phyloP scores from a whole-genome alignment of 2,329 filamentous ascomycete genomes.

The Scytalidium sp. region DNA sequence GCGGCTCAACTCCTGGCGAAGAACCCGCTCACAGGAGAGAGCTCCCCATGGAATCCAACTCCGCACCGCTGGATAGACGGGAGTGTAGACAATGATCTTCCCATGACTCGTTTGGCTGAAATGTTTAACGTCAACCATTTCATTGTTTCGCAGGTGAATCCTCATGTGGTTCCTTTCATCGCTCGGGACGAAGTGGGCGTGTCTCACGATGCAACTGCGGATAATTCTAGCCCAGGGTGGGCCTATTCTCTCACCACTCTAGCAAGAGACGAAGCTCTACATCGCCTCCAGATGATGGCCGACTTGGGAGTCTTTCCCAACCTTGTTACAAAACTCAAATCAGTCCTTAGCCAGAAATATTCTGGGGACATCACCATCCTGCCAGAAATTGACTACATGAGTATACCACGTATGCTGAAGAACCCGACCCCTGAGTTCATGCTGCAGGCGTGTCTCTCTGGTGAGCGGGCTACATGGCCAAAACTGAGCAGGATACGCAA shows the following conservation, averaged over 20 bases:
- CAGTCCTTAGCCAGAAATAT: conserved; percentile 85
- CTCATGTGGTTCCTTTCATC: conserved; percentile 86
- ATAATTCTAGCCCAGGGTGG: conserved; percentile 43
- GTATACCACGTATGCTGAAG: conserved; percentile 73
- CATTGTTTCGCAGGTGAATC: conserved; percentile 95
- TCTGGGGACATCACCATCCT: conserved; percentile 94
- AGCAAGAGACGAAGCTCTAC: conserved; percentile 75
- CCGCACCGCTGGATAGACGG: conserved; percentile 90
- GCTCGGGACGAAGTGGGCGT: conserved; percentile 63
- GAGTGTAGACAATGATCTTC: conserved; percentile 90
- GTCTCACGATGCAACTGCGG: conserved; percentile 32
- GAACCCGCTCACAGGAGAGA: conserved; percentile 74
- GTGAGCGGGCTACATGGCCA: conserved; percentile 89
- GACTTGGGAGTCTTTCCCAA: conserved; percentile 81
- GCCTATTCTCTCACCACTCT: conserved; percentile 66
- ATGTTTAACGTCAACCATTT: conserved; percentile 99
- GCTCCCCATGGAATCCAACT: conserved; percentile 80
- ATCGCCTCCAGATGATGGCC: conserved; percentile 75
- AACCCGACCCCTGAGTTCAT: conserved; percentile 90
- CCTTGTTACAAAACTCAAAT: conserved; percentile 71
- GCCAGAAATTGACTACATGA: conserved; percentile 70
- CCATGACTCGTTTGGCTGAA: conserved; percentile 83
- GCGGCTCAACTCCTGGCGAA: conserved; percentile 79
- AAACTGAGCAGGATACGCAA: conserved; percentile 83
- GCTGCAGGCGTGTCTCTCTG: conserved; percentile 70